A percentile compares a stretch with the other conserved stretches of the same genome.
Evolutionary conservation across 202 grass and related monocot species (phyloP).

Genomic region (Setaria viridis): DNA sequence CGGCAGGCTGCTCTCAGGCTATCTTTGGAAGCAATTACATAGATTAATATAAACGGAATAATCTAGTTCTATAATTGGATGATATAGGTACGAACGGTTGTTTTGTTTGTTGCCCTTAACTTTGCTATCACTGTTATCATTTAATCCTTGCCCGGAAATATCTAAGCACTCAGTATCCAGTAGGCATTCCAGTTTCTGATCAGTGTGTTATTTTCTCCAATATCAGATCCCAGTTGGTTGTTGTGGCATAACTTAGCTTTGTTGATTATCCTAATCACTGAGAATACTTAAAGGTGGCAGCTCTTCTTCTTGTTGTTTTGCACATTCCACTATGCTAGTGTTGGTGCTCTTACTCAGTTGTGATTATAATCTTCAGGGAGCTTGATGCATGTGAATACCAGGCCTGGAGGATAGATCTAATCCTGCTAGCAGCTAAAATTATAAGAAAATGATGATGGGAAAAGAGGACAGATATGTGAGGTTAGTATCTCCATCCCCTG

Average conservation of each 20-base stretch:
- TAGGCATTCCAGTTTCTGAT: constrained; percentile 8
- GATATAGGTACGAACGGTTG: neutral
- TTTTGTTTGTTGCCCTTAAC: too few relatives aligned
- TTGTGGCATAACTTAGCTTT: neutral
- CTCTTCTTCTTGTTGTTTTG: neutral
- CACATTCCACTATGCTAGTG: neutral
- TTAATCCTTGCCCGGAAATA: neutral
- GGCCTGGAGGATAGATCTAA: constrained; percentile 12
- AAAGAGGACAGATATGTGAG: constrained; percentile 59
- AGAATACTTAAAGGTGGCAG: neutral
- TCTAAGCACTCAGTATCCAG: neutral
- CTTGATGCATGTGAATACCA: constrained; percentile 11
- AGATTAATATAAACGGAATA: neutral
- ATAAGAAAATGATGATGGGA: constrained; percentile 38
- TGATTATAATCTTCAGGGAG: constrained; percentile 30
- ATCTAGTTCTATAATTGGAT: neutral
- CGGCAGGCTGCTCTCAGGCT: neutral
- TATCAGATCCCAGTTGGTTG: neutral
- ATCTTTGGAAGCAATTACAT: neutral
- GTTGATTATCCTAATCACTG: neutral
- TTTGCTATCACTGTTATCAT: neutral
- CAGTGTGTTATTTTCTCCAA: neutral
- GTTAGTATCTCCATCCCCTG: constrained; percentile 36
- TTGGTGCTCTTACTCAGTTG: neutral
- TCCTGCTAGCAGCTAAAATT: constrained; percentile 20